phyloP scores from a whole-genome alignment of 2,329 filamentous ascomycete genomes.

The Exophiala calicioides region DNA sequence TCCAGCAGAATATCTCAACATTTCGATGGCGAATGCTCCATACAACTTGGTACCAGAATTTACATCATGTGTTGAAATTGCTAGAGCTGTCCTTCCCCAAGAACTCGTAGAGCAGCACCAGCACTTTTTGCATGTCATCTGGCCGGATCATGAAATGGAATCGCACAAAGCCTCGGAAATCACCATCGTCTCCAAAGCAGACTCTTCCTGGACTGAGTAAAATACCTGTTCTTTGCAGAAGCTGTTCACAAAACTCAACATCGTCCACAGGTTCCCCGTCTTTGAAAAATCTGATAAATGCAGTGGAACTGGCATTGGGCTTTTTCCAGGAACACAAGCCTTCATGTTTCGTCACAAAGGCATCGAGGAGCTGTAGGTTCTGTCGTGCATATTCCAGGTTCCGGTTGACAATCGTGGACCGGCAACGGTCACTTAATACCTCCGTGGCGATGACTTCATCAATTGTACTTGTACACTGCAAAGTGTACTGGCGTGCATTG shows the following conservation, averaged over 20 bases:
- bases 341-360: conserved; percentile 61
- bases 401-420: conserved; percentile 61
- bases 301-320: conserved; percentile 76
- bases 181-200: conserved; percentile 62
- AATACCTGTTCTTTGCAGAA: conserved; percentile 69
- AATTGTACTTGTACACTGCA: conserved; percentile 77
- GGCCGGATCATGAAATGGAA: conserved; percentile 22
- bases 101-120: conserved; percentile 20
- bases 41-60: no score
- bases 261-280: conserved; percentile 66
- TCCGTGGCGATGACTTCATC: conserved; percentile 78
- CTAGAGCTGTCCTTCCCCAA: no score
- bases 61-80: no score
- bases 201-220: conserved; percentile 72
- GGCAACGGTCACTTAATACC: conserved; percentile 65
- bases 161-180: conserved; percentile 26
- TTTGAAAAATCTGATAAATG: conserved; percentile 69
- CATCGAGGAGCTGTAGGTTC: conserved; percentile 66
- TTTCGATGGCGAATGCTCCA: no score
- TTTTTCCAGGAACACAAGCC: conserved; percentile 68
- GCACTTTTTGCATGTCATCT: conserved; percentile 13
- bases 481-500: conserved; percentile 75
- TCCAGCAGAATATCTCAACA: no score
- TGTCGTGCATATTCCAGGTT: conserved; percentile 67
- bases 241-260: conserved; percentile 66